Conservation (phyloP, 2,329 filamentous ascomycete species). For the Elsinoe perseae region DNA sequence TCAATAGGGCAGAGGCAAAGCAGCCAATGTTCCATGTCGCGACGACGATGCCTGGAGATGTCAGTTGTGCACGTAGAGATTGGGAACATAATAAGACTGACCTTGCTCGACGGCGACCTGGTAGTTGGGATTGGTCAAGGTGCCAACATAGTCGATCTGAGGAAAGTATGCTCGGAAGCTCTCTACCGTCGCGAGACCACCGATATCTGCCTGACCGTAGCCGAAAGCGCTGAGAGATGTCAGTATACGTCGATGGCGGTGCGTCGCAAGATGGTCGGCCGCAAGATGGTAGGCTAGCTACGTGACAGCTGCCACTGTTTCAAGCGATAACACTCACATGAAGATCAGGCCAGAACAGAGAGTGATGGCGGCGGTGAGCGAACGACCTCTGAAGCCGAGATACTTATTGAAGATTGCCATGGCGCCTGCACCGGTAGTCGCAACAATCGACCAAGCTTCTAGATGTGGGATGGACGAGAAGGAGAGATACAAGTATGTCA, state of each 20-base stretch:
- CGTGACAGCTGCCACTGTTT: not conserved
- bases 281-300: not conserved
- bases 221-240: constrained; percentile 39
- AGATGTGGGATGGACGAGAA: not conserved
- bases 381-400: constrained; percentile 13
- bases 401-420: constrained; percentile 17
- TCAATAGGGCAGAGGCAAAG: constrained; percentile 38
- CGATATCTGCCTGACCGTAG: constrained; percentile 53
- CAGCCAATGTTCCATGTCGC: constrained; percentile 37
- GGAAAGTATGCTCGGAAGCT: constrained; percentile 47
- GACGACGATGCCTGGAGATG: constrained; percentile 30
- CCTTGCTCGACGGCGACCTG: constrained; percentile 38
- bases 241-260: too few relatives aligned
- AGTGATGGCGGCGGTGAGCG: constrained; percentile 13
- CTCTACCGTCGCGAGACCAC: constrained; percentile 56
- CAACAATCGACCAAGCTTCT: not conserved
- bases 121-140: constrained; percentile 27
- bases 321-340: constrained; percentile 8
- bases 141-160: constrained; percentile 33
- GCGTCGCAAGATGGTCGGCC: too few relatives aligned
- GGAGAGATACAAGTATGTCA: constrained; percentile 1
- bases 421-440: not conserved
- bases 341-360: constrained; percentile 13
- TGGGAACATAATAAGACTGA: constrained; percentile 17
- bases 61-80: not conserved